Evolutionary conservation across 192 early-diverging fungal genomes (phyloP), one percentile per base, ranked within the genome.

Genomic region (Coemansia sp.): DNA sequence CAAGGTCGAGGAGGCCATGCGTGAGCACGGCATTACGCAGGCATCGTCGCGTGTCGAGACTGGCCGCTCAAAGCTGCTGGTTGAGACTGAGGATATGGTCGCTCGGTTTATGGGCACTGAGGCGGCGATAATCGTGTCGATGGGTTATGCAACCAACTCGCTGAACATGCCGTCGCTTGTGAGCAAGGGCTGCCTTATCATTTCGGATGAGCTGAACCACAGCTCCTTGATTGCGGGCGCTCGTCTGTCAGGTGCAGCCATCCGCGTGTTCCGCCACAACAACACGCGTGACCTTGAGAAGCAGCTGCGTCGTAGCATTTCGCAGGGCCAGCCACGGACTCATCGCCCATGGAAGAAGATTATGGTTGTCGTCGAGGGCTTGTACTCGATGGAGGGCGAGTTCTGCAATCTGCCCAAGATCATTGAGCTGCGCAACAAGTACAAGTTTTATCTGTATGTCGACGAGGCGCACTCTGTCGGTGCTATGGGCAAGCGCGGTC

Each of bases 281-380:
- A 86, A 94, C 73, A 77, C 88, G 45, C 73, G 75, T 5, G 90
- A 92, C 72, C 75, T 98, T 35, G 94, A 94, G 67, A 43, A 69
- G 23, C 85, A 94, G 29, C 85, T 98, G 49, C 87, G 92, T 38
- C 88, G 93, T 60, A 87, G 88, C 63, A 97, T 98, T 64, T 81
- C 93, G 38, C 92, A 95, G 75, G 97, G 97, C 27, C 97, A 98
- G 79, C 95, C 95, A 21, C 87, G 97, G 57, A 98, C 95, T 7
- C 95, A 97, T 73, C 88, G 97, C 27, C 97, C 94, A 11, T 98
- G 97, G 97, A 96, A 96, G 82, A 98, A 98, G 82, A 98, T 98
- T 73, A 73, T 98, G 66, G 86, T 98, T 3, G 87, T 98, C 23
- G 94, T 98, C 21, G 95, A 98, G 70, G 94, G 95, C 38, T 83